These are phyloP conservation scores for Colletotrichum sp. DNA, from an alignment of 2,329 filamentous ascomycete genomes.

Conservation along the genomic window DNA sequence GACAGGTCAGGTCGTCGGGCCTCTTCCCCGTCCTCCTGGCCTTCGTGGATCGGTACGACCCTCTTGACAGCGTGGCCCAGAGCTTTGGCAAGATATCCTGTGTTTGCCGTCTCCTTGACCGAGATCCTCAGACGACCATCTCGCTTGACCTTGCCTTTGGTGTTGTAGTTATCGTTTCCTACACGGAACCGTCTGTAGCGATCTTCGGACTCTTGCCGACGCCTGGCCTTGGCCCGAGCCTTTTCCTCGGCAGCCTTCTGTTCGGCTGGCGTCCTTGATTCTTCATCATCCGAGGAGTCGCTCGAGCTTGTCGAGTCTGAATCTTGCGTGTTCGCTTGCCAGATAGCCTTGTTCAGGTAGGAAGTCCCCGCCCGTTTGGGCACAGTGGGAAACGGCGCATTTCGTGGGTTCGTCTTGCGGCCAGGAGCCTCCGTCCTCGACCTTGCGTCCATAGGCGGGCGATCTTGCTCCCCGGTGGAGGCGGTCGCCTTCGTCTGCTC, in stretches of 20 bases:
- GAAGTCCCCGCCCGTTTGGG: slow-evolving; percentile 31
- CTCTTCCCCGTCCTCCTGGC: slow-evolving; percentile 31
- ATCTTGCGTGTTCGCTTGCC: slow-evolving; percentile 22
- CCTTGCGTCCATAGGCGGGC: slow-evolving; percentile 24
- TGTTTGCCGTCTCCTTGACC: slow-evolving; percentile 72
- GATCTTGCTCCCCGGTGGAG: neutral
- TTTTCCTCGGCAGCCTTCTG: neutral
- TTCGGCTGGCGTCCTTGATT: neutral
- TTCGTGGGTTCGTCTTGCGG: slow-evolving; percentile 3
- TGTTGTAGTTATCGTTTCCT: slow-evolving; percentile 68
- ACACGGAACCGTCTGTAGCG: slow-evolving; percentile 62
- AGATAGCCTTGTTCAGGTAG: slow-evolving; percentile 31
- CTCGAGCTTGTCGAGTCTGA: slow-evolving; percentile 27
- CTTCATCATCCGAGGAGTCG: slow-evolving; percentile 29
- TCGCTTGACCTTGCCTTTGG: slow-evolving; percentile 67
- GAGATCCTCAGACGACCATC: slow-evolving; percentile 77
- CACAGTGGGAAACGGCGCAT: slow-evolving; percentile 18
- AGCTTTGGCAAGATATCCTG: slow-evolving; percentile 76
- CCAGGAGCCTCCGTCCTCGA: slow-evolving; percentile 26
- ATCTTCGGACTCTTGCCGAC: slow-evolving; percentile 25
- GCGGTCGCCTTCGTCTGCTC: neutral
- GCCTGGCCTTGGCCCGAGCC: slow-evolving; percentile 6
- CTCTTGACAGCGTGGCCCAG: slow-evolving; percentile 65
- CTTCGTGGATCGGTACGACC: slow-evolving; percentile 45
- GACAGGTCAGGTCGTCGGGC: slow-evolving; percentile 6